phyloP scores from a whole-genome alignment of 768 basidiomycete genomes.

The Leccinum arenicola region DNA sequence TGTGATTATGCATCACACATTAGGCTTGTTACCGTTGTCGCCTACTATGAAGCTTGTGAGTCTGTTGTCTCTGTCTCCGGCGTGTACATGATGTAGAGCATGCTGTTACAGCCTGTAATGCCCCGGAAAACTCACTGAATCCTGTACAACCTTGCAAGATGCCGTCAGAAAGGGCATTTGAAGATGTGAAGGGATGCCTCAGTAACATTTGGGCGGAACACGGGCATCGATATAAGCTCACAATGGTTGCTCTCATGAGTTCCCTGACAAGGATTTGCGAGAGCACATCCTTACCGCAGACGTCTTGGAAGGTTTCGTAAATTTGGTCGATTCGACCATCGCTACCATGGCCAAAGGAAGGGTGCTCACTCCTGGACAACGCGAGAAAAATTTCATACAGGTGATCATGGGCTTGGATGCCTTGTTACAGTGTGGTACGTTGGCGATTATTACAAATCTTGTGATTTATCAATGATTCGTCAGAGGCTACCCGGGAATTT shows the following conservation, averaged over 20 bases:
- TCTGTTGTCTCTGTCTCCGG: neutral
- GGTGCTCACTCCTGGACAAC: neutral
- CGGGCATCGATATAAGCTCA: conserved; percentile 15
- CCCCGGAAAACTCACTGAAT: neutral
- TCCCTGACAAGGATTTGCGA: conserved; percentile 18
- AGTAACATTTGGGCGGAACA: conserved; percentile 6
- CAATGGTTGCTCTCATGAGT: conserved; percentile 19
- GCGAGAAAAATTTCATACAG: conserved; percentile 6
- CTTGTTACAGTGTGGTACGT: conserved; percentile 19
- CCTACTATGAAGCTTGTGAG: conserved; percentile 23
- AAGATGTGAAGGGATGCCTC: neutral
- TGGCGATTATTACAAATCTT: neutral
- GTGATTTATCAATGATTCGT: neutral
- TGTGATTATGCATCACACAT: conserved; percentile 10
- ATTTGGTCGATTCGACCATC: conserved; percentile 15
- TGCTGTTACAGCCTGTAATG: neutral
- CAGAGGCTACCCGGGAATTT: conserved; percentile 5
- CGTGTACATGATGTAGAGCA: neutral
- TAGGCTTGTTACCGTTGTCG: conserved; percentile 19
- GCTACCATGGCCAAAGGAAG: neutral
- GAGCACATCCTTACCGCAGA: conserved; percentile 13
- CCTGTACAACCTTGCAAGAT: neutral
- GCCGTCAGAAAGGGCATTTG: neutral
- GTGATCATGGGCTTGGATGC: conserved; percentile 20
- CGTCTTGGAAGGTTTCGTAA: conserved; percentile 10